Base-by-base conservation (phyloP, 305 asterid species). In the Rubia tinctorum region DNA sequence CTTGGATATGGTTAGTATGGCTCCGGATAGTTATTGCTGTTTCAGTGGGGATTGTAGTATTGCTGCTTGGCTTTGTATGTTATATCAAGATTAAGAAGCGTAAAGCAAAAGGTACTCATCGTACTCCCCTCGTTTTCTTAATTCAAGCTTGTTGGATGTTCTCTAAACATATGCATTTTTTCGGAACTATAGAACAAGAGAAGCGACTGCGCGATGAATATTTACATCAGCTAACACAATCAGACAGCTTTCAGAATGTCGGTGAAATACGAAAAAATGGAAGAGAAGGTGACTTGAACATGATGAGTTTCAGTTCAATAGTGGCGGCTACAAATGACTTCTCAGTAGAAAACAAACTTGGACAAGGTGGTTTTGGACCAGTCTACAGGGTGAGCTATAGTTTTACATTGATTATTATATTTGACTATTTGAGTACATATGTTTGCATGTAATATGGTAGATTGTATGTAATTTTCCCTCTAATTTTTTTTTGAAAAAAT, bases 351-450 rank as follows among this genome's bases (percentile, higher is more conserved):
- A 74, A 75, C 23, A 75, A 73, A 67, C 74, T 75, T 2, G 82
- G 80, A 62, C 51, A 75, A 56, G 85, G 82, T 45, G 84, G 82
- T 53, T 81, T 78, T 78, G 84, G 82, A 74, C 75, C 75, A 0
- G 80, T 81, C 25, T 81, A 81, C 79, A 71, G 40, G 82, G 82
- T 78, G 70, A 8, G 37, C 71, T 15, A 20, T 20, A 11, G 47
- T 27, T 43, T 2, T 42, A 34, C 59, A 53, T 44, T 2, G 34
- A 30, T 30, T 30, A 1, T 30, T 30, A 30, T 30, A 30, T 30
- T 30, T 30, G 34, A n/a, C n/a, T n/a, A n/a, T n/a, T n/a, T n/a
- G n/a, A 30, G 34, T 30, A 30, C 34, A 30, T 30, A 30, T 1
- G 34, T 30, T 30, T n/a, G n/a, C n/a, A 30, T 30, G 34, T 30